Conservation (phyloP, 352 stramenopile species). For the Phytophthora cajani region DNA sequence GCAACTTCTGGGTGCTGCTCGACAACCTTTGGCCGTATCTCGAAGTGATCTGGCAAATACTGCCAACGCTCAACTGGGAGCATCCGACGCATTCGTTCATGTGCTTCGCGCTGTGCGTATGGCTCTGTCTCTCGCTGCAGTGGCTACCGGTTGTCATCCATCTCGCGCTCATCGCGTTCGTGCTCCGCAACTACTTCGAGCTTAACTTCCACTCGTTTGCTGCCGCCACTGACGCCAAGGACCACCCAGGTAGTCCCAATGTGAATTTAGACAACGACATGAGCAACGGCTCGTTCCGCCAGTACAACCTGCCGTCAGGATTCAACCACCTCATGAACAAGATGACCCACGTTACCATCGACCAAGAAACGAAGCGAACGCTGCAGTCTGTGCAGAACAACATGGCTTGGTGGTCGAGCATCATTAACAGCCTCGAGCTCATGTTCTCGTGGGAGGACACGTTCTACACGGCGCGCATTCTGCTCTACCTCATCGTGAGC, state of each 20-base stretch:
- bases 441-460: slow-evolving; percentile 91
- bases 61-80: slow-evolving; percentile 88
- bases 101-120: slow-evolving; percentile 86
- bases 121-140: slow-evolving; percentile 83
- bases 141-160: slow-evolving; percentile 85
- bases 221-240: slow-evolving; percentile 53
- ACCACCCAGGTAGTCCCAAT: slow-evolving; percentile 27
- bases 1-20: slow-evolving; percentile 87
- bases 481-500: slow-evolving; percentile 85
- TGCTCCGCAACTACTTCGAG: slow-evolving; percentile 87
- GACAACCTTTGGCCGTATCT: slow-evolving; percentile 88
- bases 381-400: slow-evolving; percentile 90
- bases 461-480: slow-evolving; percentile 82
- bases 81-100: slow-evolving; percentile 85
- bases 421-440: slow-evolving; percentile 86
- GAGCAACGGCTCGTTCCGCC: slow-evolving; percentile 62
- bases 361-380: slow-evolving; percentile 83
- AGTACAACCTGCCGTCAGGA: slow-evolving; percentile 83
- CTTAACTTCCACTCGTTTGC: slow-evolving; percentile 85
- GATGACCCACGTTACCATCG: slow-evolving; percentile 88
- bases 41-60: slow-evolving; percentile 83
- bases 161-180: slow-evolving; percentile 79
- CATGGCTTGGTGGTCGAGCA: slow-evolving; percentile 88
- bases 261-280: slow-evolving; percentile 40
- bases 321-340: slow-evolving; percentile 92